phyloP scores from a whole-genome alignment of 1,139 yeast genomes.

The Hansenula anomala region DNA sequence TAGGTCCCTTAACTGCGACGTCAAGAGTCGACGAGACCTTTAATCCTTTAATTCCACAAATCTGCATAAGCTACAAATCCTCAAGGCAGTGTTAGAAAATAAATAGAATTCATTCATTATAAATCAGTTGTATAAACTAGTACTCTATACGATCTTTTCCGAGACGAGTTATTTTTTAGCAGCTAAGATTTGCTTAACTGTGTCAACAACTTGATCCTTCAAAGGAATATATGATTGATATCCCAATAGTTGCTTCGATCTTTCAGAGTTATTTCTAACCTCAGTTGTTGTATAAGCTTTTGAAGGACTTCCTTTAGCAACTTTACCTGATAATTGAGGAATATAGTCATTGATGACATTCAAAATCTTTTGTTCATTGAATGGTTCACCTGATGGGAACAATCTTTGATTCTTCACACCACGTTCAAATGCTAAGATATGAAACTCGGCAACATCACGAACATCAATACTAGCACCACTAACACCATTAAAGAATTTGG shows the following conservation, averaged over 20 bases:
- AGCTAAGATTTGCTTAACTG: not conserved
- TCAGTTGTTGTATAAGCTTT: not conserved
- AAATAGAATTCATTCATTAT: too few relatives aligned
- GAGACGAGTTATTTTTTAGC: too few relatives aligned
- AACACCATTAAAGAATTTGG: slow-evolving; percentile 9
- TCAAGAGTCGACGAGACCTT: too few relatives aligned
- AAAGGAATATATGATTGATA: slow-evolving; percentile 8
- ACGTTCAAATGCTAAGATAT: slow-evolving; percentile 32
- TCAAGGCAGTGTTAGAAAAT: too few relatives aligned
- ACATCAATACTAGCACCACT: slow-evolving; percentile 30
- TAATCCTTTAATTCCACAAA: too few relatives aligned
- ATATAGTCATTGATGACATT: slow-evolving; percentile 26
- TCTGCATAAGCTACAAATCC: too few relatives aligned
- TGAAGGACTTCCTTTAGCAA: slow-evolving; percentile 1
- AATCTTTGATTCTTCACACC: slow-evolving; percentile 31
- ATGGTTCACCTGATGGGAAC: slow-evolving; percentile 7
- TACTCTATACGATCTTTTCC: too few relatives aligned
- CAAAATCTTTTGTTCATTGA: slow-evolving; percentile 20
- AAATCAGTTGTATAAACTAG: too few relatives aligned
- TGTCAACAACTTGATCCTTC: slow-evolving; percentile 1
- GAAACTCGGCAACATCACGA: slow-evolving; percentile 38
- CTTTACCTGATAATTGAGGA: slow-evolving; percentile 1
- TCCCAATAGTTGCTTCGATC: not conserved
- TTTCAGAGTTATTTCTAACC: not conserved
- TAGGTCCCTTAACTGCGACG: too few relatives aligned